Conservation (phyloP, 495 filamentous ascomycete species). For the Neurospora sp. region DNA sequence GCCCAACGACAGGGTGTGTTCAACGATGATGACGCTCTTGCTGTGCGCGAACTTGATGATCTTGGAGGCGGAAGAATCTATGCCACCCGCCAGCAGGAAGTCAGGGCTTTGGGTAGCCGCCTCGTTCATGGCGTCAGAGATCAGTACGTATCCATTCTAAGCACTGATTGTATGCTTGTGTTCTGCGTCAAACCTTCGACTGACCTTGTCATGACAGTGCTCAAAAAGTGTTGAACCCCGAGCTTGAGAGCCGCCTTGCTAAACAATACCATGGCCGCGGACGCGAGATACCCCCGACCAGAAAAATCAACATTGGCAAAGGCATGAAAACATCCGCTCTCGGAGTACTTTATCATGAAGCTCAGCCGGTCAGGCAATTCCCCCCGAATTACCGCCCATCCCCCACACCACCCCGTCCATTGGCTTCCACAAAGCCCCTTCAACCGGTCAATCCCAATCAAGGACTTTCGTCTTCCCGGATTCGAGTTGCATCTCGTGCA, state of each 20-base stretch:
- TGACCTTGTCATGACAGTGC: background rate
- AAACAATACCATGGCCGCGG: background rate
- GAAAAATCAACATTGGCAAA: background rate
- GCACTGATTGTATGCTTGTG: background rate
- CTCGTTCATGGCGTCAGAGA: background rate
- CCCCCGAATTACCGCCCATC: background rate
- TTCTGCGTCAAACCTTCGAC: background rate
- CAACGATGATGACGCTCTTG: slow-evolving; percentile 17
- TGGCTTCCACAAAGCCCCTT: background rate
- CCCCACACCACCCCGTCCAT: background rate
- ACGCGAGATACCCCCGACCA: background rate
- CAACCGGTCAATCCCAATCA: background rate
- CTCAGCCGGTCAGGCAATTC: background rate
- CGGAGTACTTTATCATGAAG: background rate
- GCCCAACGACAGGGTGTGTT: slow-evolving; percentile 3
- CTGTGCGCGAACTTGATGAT: slow-evolving; percentile 15
- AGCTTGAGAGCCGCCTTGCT: background rate
- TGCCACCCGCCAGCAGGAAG: background rate
- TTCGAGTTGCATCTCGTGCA: background rate
- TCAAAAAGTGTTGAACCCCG: background rate
- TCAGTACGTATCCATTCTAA: background rate
- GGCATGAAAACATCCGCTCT: background rate
- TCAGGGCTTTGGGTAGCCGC: background rate
- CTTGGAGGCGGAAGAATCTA: slow-evolving; percentile 18
- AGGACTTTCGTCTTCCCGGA: background rate